Evolutionary conservation across 192 early-diverging fungal genomes (phyloP), one percentile per base, ranked within the genome.

Genomic region (Backusella luteola): DNA sequence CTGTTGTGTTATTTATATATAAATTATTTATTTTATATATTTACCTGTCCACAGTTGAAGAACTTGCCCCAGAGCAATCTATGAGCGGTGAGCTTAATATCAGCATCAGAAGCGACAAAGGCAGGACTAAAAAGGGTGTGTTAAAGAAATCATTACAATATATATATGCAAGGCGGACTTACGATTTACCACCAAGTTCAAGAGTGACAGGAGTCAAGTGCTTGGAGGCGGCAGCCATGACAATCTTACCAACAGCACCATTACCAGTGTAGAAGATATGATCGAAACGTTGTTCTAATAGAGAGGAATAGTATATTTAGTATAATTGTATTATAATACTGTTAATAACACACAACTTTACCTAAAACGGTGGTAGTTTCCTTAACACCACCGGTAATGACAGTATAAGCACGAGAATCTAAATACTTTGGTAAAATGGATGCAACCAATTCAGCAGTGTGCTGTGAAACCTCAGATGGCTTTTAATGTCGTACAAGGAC

Each of bases 251-350:
- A 23, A 98, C 93, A 26, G 66, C 21, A 21, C 88, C 89, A 77
- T 86, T 91, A 59, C 96, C 96, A 1, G 96, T 98, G 85, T 94
- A 98, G 74, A 94, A 95, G 79, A 94, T 95, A 80, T 94, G 90
- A 83, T 98, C 93, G 59, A 91, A 96, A 59, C 85, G 84, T 42
- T 90, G 80, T 49, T 85, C 81, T 19, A 96, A 86, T 72, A 88
- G 56, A 34, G 82, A 80, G 9, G 91, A n/a, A 38, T 84, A 81
- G 12, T 77, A 75, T 3, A 88, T 86, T 1, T 85, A 79, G 76
- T 89, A 49, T 6, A 49, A n/a, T 17, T 44, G 4, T 49, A 7
- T n/a, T 49, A 49, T 49, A n/a, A n/a, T 49, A 49, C 14, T n/a
- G 19, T 90, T 85, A 87, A 52, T 69, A 69, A n/a, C 44, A 15